A percentile compares a stretch with the other conserved stretches of the same genome.
phyloP scores from a whole-genome alignment of 371 early-diverging fungal species.

The Rhizopus arrhizus region DNA sequence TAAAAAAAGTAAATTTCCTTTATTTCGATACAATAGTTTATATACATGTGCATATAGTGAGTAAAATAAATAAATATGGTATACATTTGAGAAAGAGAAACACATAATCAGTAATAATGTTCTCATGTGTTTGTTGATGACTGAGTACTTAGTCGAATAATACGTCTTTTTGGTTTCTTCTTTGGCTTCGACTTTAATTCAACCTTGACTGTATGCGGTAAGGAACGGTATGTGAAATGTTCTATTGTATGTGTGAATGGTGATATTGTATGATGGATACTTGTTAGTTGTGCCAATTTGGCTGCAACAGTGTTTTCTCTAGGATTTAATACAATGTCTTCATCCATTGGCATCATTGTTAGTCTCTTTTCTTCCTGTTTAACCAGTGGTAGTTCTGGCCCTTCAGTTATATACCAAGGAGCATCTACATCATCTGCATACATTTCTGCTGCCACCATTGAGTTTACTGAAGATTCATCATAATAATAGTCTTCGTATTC shows the following conservation, averaged over 20 bases:
- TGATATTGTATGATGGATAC: slow-evolving; percentile 83
- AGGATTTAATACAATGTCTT: slow-evolving; percentile 62
- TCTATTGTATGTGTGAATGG: slow-evolving; percentile 81
- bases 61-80: slow-evolving; percentile 1
- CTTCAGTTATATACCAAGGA: slow-evolving; percentile 45
- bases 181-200: slow-evolving; percentile 38
- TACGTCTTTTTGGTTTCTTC: slow-evolving; percentile 49
- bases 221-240: slow-evolving; percentile 80
- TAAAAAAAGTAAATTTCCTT: background rate
- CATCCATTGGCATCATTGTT: slow-evolving; percentile 36
- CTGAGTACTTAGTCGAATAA: slow-evolving; percentile 37
- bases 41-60: slow-evolving; percentile 2
- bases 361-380: slow-evolving; percentile 3
- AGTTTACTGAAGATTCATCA: slow-evolving; percentile 19
- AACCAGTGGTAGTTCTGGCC: slow-evolving; percentile 23
- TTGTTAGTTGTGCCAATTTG: slow-evolving; percentile 84
- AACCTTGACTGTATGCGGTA: slow-evolving; percentile 53
- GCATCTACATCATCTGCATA: slow-evolving; percentile 37
- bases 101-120: background rate
- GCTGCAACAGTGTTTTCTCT: slow-evolving; percentile 82
- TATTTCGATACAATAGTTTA: background rate
- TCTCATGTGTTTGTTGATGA: background rate
- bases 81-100: background rate
- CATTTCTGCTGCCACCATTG: slow-evolving; percentile 18
- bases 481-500: slow-evolving; percentile 7